A percentile compares a stretch with the other conserved stretches of the same genome.
Evolutionary conservation across 768 basidiomycete genomes (phyloP).

Genomic region (Suillus decipiens): DNA sequence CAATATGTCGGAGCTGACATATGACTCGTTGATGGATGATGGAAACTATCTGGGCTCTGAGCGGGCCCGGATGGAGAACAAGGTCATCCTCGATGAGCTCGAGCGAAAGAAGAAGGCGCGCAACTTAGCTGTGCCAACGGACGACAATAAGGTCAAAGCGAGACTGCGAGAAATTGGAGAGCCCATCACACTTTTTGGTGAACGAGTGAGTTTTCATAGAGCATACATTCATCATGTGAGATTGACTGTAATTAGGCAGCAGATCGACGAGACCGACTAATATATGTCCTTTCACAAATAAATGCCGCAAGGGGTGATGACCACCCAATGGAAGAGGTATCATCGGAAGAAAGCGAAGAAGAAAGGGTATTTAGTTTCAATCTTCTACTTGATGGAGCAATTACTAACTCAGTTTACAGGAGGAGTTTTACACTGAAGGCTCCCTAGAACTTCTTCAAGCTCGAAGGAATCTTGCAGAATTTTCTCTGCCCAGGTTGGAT

Average conservation of each 20-base stretch:
- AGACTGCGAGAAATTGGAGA: constrained; percentile 92
- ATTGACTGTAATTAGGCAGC: constrained; percentile 64
- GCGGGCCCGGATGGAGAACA: constrained; percentile 76
- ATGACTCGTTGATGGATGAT: constrained; percentile 78
- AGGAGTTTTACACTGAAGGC: constrained; percentile 95
- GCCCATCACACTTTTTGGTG: constrained; percentile 96
- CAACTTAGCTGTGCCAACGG: constrained; percentile 93
- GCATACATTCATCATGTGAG: constrained; percentile 10
- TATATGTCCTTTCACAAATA: constrained; percentile 93
- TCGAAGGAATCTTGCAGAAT: constrained; percentile 85
- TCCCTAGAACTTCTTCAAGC: constrained; percentile 85
- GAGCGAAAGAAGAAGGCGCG: constrained; percentile 96
- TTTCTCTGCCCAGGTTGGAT: constrained; percentile 92
- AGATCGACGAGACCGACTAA: constrained; percentile 93
- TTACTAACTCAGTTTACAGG: constrained; percentile 42
- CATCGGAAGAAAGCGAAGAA: constrained; percentile 71
- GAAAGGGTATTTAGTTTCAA: constrained; percentile 45
- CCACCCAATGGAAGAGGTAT: constrained; percentile 68
- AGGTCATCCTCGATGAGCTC: constrained; percentile 90
- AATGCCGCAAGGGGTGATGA: constrained; percentile 86
- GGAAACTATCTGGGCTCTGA: constrained; percentile 74
- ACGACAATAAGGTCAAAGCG: constrained; percentile 90
- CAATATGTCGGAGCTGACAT: constrained; percentile 73
- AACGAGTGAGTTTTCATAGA: constrained; percentile 68
- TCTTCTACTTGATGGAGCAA: neutral